Base-by-base conservation (phyloP, 768 basidiomycete species). In the Auriscalpium microsporum region DNA sequence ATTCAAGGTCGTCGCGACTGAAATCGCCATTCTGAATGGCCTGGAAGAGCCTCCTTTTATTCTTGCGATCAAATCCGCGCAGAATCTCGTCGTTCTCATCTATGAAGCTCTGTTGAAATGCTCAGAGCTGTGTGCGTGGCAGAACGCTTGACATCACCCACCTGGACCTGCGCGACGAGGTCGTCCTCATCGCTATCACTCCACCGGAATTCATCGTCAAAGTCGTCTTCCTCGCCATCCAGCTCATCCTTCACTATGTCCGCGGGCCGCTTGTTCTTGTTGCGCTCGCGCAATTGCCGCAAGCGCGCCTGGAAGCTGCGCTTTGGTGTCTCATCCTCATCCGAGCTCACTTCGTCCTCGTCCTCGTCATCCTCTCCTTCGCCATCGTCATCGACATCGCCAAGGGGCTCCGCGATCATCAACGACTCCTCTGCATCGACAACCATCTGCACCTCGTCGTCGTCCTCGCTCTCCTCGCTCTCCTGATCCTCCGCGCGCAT, bases 61-160 rank as follows among this genome's bases (percentile, higher is more conserved):
- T 67, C 61, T 81, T 82, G 33, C 78, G 71, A 54, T 79, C 69
- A 36, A 65, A 69, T 9, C 75, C 68, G 19, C 61, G 62, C 3
- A 83, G 58, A 33, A 85, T 71, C 10, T 75, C 74, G 19, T 74
- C 73, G 53, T 86, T 79, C 19, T 80, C 77, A 40, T 86, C 86
- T 6, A 91, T 63, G 8, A 51, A 45, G 19, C 13, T 40, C 61
- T 62, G 44, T 1, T 23, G 13, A 1, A 55, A 51, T 42, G 4
- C 40, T 58, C 21, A 51, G 37, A 36, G 23, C 45, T 11, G 19
- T 42, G 40, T 14, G 40, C 8, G 17, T 3, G 3, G 16, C 37
- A 47, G 40, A 52, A 16, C 67, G 67, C 16, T 11, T 17, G n/a
- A 1, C 16, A 45, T 11, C 23, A 45, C 17, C 17, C 53, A 64